These are phyloP conservation scores for Collybia sp. DNA, from an alignment of 768 basidiomycete genomes.

Conservation along the genomic window DNA sequence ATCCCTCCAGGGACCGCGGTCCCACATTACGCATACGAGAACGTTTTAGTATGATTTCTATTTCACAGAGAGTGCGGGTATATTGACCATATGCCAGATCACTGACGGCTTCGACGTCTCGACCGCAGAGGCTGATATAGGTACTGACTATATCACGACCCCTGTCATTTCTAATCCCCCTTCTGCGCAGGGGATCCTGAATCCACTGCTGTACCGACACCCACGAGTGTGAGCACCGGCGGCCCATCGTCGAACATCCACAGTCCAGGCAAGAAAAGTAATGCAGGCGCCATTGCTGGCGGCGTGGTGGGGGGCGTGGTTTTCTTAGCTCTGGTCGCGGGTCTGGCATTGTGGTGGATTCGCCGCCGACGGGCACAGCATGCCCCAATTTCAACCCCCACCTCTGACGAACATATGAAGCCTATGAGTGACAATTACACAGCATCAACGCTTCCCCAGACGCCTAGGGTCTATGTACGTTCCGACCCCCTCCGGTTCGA, in stretches of 20 bases:
- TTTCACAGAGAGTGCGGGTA: background rate
- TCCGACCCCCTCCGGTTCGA: no score
- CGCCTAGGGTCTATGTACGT: no score
- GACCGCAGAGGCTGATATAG: background rate
- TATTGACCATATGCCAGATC: background rate
- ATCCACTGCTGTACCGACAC: constrained; percentile 18
- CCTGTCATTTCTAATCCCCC: no score
- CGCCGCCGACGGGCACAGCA: constrained; percentile 15
- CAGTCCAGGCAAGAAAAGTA: no score
- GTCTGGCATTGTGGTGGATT: constrained; percentile 19
- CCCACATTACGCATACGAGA: background rate
- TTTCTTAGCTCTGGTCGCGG: constrained; percentile 37
- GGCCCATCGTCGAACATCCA: constrained; percentile 10
- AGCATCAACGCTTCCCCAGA: constrained; percentile 4
- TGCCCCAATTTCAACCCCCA: no score
- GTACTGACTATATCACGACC: background rate
- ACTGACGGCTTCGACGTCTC: background rate
- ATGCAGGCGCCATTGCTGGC: constrained; percentile 52
- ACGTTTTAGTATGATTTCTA: background rate
- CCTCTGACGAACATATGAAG: no score
- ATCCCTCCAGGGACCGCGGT: background rate
- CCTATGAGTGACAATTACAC: no score
- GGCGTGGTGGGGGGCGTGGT: constrained; percentile 58
- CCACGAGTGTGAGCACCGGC: constrained; percentile 5
- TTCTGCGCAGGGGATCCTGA: constrained; percentile 16